Evolutionary conservation across 768 basidiomycete species (phyloP).

Genomic region (Kwoniella bestiolae): DNA sequence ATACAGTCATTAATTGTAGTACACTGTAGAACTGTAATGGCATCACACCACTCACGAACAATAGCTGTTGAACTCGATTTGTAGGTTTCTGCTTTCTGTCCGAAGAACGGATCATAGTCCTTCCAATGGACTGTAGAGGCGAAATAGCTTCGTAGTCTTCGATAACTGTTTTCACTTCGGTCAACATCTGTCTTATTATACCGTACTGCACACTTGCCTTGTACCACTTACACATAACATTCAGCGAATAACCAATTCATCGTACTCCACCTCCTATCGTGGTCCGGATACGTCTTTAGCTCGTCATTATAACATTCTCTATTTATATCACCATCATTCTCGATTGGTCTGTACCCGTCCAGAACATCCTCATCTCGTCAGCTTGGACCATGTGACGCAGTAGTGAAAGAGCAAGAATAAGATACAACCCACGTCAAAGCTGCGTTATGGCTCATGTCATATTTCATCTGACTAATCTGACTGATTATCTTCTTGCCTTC

Average conservation of each 20-base stretch:
- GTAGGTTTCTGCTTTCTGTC: slow-evolving; percentile 81
- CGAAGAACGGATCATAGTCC: slow-evolving; percentile 78
- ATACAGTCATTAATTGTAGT: background rate
- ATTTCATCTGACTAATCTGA: slow-evolving; percentile 76
- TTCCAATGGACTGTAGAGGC: slow-evolving; percentile 71
- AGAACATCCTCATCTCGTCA: background rate
- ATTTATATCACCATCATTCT: slow-evolving; percentile 75
- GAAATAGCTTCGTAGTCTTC: slow-evolving; percentile 76
- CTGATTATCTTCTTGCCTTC: slow-evolving; percentile 81
- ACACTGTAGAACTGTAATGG: background rate
- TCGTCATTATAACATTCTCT: slow-evolving; percentile 77
- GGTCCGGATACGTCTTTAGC: slow-evolving; percentile 62
- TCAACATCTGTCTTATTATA: background rate
- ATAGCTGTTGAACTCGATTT: slow-evolving; percentile 76
- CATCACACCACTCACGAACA: slow-evolving; percentile 64
- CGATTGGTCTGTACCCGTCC: slow-evolving; percentile 63
- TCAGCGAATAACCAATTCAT: slow-evolving; percentile 97
- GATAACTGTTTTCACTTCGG: slow-evolving; percentile 66
- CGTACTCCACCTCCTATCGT: slow-evolving; percentile 74
- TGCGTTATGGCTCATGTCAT: slow-evolving; percentile 81
- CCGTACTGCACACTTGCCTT: background rate
- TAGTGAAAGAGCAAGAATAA: background rate
- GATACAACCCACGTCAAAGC: slow-evolving; percentile 64
- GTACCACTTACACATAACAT: slow-evolving; percentile 61
- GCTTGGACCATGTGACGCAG: background rate